Evolutionary conservation across 1,284 basidiomycete species (phyloP).

Genomic region (Dichomitus squalens): DNA sequence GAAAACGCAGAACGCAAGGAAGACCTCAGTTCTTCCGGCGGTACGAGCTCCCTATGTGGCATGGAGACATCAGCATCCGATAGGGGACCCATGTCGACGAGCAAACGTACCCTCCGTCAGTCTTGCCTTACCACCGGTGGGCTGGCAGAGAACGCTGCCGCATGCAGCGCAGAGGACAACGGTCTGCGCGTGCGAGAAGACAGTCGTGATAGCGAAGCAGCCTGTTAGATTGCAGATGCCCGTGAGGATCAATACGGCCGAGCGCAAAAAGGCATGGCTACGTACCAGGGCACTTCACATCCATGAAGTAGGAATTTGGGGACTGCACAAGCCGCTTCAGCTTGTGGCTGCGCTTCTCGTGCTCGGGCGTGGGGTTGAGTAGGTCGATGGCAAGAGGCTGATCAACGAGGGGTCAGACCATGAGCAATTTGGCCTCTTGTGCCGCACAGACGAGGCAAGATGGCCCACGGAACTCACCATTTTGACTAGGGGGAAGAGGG

Average conservation of each 20-base stretch:
- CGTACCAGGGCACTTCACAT: constrained; percentile 97
- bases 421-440: background rate
- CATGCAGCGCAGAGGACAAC: constrained; percentile 94
- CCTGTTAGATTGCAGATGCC: constrained; percentile 45
- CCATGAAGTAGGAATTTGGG: constrained; percentile 99
- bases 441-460: background rate
- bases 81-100: background rate
- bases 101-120: constrained; percentile 89
- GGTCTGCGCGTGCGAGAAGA: constrained; percentile 95
- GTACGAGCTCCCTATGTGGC: constrained; percentile 75
- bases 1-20: constrained; percentile 30
- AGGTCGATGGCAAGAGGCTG: constrained; percentile 99
- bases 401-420: background rate
- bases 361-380: constrained; percentile 91
- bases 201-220: constrained; percentile 93
- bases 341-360: constrained; percentile 93
- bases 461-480: constrained; percentile 27
- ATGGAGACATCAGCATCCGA: constrained; percentile 10
- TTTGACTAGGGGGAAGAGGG: constrained; percentile 24
- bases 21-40: constrained; percentile 78
- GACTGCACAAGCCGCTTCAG: constrained; percentile 99
- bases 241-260: background rate
- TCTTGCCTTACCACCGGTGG: constrained; percentile 98
- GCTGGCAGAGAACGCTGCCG: constrained; percentile 96
- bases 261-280: constrained; percentile 10